Evolutionary conservation across 345 rosid species (phyloP).

Genomic region (Cochlearia excelsa): DNA sequence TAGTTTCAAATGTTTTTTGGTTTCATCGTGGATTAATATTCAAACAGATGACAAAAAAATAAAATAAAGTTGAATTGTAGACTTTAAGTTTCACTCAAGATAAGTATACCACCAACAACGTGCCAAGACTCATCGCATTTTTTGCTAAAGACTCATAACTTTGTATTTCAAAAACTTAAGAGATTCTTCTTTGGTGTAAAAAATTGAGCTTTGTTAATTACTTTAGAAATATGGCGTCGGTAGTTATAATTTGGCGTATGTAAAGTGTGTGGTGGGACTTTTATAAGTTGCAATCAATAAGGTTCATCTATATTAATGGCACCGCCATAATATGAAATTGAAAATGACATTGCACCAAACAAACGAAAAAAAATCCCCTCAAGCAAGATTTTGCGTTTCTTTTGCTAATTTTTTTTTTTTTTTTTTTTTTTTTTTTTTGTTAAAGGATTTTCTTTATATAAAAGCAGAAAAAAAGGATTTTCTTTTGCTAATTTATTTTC

Average conservation of each 20-base stretch:
- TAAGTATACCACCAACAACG: no score
- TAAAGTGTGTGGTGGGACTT: constrained; percentile 30
- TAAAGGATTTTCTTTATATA: no score
- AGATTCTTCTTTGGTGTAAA: background rate
- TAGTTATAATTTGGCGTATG: background rate
- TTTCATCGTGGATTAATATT: no score
- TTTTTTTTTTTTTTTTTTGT: background rate
- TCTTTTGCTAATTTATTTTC: background rate
- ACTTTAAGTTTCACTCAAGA: no score
- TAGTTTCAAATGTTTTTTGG: no score
- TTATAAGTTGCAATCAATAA: constrained; percentile 22
- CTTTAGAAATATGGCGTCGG: no score
- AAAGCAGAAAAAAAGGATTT: background rate
- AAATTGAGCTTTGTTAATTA: no score
- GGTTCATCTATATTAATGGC: constrained; percentile 18
- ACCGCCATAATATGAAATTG: constrained; percentile 18
- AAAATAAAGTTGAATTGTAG: no score
- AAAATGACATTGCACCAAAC: constrained; percentile 30
- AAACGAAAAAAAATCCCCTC: background rate
- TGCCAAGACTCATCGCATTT: no score
- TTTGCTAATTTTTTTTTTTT: background rate
- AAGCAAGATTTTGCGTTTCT: constrained; percentile 20
- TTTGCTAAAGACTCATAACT: no score
- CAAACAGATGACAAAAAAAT: no score
- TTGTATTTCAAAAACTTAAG: background rate